Base-by-base conservation (phyloP, 441 rosid species). In the Adansonia gregorii region DNA sequence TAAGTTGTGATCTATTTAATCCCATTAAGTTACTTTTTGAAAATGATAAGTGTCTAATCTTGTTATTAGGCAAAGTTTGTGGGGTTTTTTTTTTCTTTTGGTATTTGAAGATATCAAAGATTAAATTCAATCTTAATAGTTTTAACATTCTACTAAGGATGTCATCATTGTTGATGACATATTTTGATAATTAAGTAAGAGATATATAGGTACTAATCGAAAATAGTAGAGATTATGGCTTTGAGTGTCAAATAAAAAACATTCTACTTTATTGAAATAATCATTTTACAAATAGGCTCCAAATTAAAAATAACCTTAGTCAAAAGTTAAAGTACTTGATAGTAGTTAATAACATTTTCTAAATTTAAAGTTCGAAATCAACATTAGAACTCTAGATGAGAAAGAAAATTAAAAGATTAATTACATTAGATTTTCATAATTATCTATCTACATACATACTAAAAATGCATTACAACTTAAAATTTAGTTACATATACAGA, bases 401-500 rank as follows among this genome's bases (percentile, higher is more conserved):
- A 24, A 24, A 24, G 14, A 49, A 49, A 56, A 19, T 60, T 27
- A 24, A 58, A 24, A 27, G 63, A 20, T 58, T 59, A 59, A 22
- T 67, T 22, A 68, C 73, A 68, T 20, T 48, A 1, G 22, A n/a
- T 17, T 17, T 59, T 39, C 39, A 19, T 67, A 67, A 60, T 56
- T 79, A 59, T 20, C 27, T 31, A 59, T 0, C 74, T 67, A 11
- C 74, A 79, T 78, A 79, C 2, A 17, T 39, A 15, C 15, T 35
- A 12, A 43, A 61, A 61, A 22, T 59, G 64, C 39, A 24, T 15
- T 11, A 2, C 4, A 12, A 11, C 4, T n/a, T 24, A 24, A 24
- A 24, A 17, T 0, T 22, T 27, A 4, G 2, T 83, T 65, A 86
- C 67, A 87, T 63, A 61, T 82, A 86, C 72, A 79, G 72, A 80